Evolutionary conservation across 2,329 filamentous ascomycete genomes (phyloP).

Genomic region (Alternaria sp.): DNA sequence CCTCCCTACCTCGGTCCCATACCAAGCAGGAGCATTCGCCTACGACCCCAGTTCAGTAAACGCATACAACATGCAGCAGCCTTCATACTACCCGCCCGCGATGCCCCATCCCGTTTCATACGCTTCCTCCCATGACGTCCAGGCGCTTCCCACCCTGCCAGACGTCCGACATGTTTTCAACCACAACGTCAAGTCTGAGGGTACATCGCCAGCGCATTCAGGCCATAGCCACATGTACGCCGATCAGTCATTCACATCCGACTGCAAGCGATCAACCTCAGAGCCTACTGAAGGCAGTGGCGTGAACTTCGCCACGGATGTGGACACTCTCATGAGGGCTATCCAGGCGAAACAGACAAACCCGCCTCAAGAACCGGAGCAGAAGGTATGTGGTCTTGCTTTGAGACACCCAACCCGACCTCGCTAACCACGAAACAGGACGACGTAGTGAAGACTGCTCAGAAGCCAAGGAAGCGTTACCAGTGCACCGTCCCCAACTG

Average conservation of each 20-base stretch:
- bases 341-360: slow-evolving; percentile 73
- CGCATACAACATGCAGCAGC: slow-evolving; percentile 46
- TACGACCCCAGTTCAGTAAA: slow-evolving; percentile 44
- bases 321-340: slow-evolving; percentile 87
- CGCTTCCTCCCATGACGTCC: slow-evolving; percentile 25
- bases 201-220: slow-evolving; percentile 51
- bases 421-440: slow-evolving; percentile 24
- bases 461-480: slow-evolving; percentile 68
- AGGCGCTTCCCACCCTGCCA: slow-evolving; percentile 35
- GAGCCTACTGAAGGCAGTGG: slow-evolving; percentile 52
- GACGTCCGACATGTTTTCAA: slow-evolving; percentile 39
- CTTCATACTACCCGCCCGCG: slow-evolving; percentile 36
- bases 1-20: slow-evolving; percentile 42
- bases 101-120: slow-evolving; percentile 39
- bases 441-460: slow-evolving; percentile 34
- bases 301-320: slow-evolving; percentile 77
- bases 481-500: slow-evolving; percentile 77
- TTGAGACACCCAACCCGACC: no score
- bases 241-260: slow-evolving; percentile 37
- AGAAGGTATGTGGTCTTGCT: slow-evolving; percentile 39
- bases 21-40: slow-evolving; percentile 45
- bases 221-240: slow-evolving; percentile 49
- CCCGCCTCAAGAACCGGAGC: slow-evolving; percentile 37
- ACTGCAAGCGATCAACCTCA: slow-evolving; percentile 56
- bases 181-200: slow-evolving; percentile 54